Conservation (phyloP, 2,329 filamentous ascomycete genomes). For the Aureobasidium vineae region DNA sequence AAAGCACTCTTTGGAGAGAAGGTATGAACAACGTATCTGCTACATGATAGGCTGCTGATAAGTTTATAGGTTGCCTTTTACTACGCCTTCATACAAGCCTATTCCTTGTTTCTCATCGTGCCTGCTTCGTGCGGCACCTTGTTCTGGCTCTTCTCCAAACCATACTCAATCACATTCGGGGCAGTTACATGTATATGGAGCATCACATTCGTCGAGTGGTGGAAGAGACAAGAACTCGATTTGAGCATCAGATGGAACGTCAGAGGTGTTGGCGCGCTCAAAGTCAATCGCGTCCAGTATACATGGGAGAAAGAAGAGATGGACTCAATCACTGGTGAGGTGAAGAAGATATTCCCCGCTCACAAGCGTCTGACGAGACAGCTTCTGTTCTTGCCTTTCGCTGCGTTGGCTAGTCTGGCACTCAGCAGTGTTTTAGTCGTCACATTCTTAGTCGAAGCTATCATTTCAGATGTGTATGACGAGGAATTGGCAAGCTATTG, state of each 20-base stretch:
- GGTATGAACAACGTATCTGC: neutral
- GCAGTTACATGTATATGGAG: neutral
- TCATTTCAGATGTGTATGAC: conserved; percentile 10
- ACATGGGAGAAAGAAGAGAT: neutral
- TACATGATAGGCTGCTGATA: neutral
- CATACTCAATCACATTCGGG: neutral
- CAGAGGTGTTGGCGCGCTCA: conserved; percentile 4
- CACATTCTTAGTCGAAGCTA: conserved; percentile 3
- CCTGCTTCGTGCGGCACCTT: neutral
- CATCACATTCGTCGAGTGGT: conserved; percentile 20
- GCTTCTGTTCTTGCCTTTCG: conserved; percentile 1
- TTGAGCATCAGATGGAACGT: conserved; percentile 20
- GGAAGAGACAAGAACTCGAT: conserved; percentile 16
- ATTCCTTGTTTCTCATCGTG: conserved; percentile 1
- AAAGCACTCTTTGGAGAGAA: conserved; percentile 15
- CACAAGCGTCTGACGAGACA: neutral
- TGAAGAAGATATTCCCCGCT: neutral
- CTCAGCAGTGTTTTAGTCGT: conserved; percentile 2
- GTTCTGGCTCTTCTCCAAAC: conserved; percentile 10
- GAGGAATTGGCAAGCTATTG: neutral
- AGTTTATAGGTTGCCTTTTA: neutral
- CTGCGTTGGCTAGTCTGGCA: neutral
- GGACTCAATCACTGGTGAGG: conserved; percentile 4
- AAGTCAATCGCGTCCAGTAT: conserved; percentile 16
- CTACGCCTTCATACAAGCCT: conserved; percentile 14